Evolutionary conservation across 768 basidiomycete genomes (phyloP).

Genomic region (Russula sp.): DNA sequence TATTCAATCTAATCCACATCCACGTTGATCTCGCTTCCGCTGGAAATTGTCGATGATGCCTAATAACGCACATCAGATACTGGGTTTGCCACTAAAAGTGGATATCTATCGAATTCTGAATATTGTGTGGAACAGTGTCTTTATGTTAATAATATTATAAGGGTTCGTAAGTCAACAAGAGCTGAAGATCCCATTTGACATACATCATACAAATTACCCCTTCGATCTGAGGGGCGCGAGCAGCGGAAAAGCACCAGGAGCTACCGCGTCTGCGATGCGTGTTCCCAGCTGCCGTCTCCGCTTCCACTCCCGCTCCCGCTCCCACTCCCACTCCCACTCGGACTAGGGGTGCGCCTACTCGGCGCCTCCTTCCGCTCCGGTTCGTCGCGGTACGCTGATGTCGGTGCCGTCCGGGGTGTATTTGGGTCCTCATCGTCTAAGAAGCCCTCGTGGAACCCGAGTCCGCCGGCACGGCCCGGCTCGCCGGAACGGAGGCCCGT

Average conservation of each 20-base stretch:
- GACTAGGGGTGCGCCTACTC: background rate
- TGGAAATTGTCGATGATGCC: background rate
- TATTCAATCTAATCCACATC: background rate
- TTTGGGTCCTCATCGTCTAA: slow-evolving; percentile 68
- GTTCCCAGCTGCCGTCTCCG: slow-evolving; percentile 72
- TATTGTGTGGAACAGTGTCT: background rate
- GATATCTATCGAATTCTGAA: background rate
- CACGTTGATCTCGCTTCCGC: background rate
- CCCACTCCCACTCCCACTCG: slow-evolving; percentile 27
- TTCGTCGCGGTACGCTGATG: slow-evolving; percentile 48
- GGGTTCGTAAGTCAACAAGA: background rate
- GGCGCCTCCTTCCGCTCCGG: slow-evolving; percentile 32
- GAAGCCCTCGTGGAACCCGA: slow-evolving; percentile 74
- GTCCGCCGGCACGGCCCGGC: slow-evolving; percentile 28
- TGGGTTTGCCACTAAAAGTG: background rate
- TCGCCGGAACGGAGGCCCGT: slow-evolving; percentile 47
- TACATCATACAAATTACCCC: background rate
- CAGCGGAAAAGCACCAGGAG: slow-evolving; percentile 14
- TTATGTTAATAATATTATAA: slow-evolving; percentile 1
- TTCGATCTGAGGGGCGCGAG: background rate
- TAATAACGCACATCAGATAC: too few relatives aligned
- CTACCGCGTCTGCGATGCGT: slow-evolving; percentile 45
- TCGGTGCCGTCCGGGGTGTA: slow-evolving; percentile 25
- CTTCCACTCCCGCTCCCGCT: slow-evolving; percentile 43
- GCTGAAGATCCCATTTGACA: slow-evolving; percentile 1